These are phyloP conservation scores for Ramaria sp. DNA, from an alignment of 768 basidiomycete genomes.

Conservation along the genomic window DNA sequence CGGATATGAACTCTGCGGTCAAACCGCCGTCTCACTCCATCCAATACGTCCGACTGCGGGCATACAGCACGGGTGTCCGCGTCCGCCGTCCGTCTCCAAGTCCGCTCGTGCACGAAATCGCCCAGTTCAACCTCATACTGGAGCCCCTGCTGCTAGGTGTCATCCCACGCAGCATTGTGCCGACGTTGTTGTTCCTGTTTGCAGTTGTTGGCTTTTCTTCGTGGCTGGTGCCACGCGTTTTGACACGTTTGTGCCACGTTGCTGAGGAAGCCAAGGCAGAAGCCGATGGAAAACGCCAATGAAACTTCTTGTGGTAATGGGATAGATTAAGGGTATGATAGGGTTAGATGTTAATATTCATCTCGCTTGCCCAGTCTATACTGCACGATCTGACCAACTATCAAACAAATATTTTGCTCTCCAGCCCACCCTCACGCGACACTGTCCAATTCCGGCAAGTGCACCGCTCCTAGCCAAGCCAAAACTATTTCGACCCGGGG, in stretches of 20 bases:
- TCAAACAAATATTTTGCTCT: neutral
- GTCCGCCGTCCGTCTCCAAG: neutral
- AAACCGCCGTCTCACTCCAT: neutral
- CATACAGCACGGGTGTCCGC: neutral
- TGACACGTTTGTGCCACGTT: neutral
- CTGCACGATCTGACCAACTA: neutral
- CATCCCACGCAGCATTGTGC: neutral
- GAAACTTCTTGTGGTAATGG: neutral
- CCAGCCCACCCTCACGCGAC: neutral
- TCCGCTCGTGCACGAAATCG: too few relatives aligned
- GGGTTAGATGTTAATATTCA: neutral
- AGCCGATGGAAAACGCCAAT: neutral
- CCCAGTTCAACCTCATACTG: neutral
- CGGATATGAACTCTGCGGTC: neutral
- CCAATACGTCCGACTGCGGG: neutral
- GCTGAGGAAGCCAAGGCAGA: neutral
- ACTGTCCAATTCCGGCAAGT: constrained; percentile 59
- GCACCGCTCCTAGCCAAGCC: constrained; percentile 77
- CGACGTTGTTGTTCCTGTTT: neutral
- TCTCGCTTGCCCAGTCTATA: neutral
- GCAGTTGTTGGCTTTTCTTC: neutral
- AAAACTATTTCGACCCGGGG: constrained; percentile 78
- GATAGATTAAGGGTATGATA: too few relatives aligned
- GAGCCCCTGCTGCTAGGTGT: neutral
- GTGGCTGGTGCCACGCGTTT: neutral